Conservation (phyloP, 2,329 filamentous ascomycete genomes). For the Cercospora sesami region DNA sequence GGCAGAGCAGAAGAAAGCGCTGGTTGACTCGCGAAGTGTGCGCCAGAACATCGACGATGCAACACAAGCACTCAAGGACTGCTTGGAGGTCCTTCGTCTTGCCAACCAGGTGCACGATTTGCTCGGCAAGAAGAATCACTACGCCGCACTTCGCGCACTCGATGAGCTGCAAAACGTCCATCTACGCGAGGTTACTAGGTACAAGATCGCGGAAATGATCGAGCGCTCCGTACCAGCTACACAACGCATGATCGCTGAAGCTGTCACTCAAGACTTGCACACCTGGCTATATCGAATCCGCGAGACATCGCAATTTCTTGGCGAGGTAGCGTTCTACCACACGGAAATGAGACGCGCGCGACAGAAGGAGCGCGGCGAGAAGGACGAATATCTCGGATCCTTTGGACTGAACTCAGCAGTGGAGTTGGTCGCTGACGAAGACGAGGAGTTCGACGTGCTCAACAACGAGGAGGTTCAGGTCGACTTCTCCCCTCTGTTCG, state of each 20-base stretch:
- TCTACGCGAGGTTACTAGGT: constrained; percentile 88
- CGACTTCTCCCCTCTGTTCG: constrained; percentile 90
- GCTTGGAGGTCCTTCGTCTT: constrained; percentile 84
- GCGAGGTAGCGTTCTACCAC: constrained; percentile 95
- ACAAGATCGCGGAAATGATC: constrained; percentile 92
- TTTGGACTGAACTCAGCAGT: constrained; percentile 96
- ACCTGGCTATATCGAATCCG: constrained; percentile 95
- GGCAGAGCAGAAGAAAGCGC: constrained; percentile 87
- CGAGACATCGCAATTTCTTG: constrained; percentile 92
- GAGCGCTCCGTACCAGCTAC: constrained; percentile 93
- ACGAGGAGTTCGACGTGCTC: constrained; percentile 90
- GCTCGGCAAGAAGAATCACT: constrained; percentile 89
- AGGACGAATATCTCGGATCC: constrained; percentile 70
- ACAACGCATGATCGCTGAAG: constrained; percentile 89
- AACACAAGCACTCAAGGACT: constrained; percentile 82
- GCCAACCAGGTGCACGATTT: constrained; percentile 94
- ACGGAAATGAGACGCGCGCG: constrained; percentile 82
- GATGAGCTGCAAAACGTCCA: constrained; percentile 97
- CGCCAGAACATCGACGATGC: constrained; percentile 96
- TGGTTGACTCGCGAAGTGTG: constrained; percentile 89
- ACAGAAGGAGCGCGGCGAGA: constrained; percentile 78
- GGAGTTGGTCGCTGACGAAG: constrained; percentile 91
- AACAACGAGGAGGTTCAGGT: constrained; percentile 95
- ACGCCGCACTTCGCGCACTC: constrained; percentile 86
- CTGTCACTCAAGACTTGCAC: constrained; percentile 94